Evolutionary conservation across 257 asterid species (phyloP), one percentile per base, ranked within the genome.

Genomic region (Leonotis leonurus): DNA sequence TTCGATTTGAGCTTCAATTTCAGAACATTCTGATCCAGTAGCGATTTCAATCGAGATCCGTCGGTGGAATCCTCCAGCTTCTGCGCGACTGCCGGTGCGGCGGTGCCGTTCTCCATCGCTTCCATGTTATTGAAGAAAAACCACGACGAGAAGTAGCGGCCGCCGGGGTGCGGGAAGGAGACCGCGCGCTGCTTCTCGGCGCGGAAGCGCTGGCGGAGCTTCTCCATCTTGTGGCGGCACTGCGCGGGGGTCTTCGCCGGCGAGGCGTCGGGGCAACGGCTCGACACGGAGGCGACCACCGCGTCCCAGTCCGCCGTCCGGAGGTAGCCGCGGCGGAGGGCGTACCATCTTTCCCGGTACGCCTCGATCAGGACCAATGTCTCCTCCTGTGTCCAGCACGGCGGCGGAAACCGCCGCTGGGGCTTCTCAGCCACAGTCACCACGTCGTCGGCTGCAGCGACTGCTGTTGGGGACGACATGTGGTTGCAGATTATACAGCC

Each of bases 211-310:
- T 91, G 95, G 8, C 98, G 91, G 61, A 91, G 95, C 84, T 88
- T 91, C 85, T 91, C 98, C 96, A 91, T 91, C 85, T 91, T 91
- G 79, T 91, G 98, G 56, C 98, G 95, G 82, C 96, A 91, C 90
- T 91, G 98, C 10, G 98, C 88, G 30, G 95, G 84, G 21, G 95
- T 86, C 77, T 91, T 91, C 18, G 90, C 79, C 43, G 85, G 86
- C n/a, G 88, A 75, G 1, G 85, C 89, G 9, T 60, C 90, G 3
- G 95, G 88, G 69, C 83, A 91, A 20, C 80, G 81, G 24, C 27
- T 49, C 5, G 84, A 56, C 0, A 88, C 92, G 25, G 85, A 56
- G 10, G 77, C 77, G 0, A 92, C 94, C 36, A 91, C 98, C 30
- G 94, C 83, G 16, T 88, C 95, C 98, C 96, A 91, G 56, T 91